Evolutionary conservation across 108 stramenopile genomes (phyloP), one percentile per base, ranked within the genome.

Genomic region (Chaetoceros muelleri): DNA sequence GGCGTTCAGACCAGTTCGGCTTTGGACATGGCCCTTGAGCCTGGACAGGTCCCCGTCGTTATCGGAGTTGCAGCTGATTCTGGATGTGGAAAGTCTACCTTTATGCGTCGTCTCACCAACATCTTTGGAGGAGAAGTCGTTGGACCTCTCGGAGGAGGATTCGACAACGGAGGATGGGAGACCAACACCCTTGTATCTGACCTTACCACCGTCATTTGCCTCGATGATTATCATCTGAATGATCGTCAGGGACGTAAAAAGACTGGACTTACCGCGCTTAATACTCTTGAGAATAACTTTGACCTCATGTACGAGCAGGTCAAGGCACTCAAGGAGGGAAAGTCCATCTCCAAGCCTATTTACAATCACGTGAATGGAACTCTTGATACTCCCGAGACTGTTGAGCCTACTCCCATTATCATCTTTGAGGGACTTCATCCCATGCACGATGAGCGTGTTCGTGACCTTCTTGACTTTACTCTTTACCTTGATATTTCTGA

Each of bases 281-380:
- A 97, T 72, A 81, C 87, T 23, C 73, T 71, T 50, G 96, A 97
- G 74, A 92, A 97, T 71, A 93, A 90, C 79, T 97, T 97, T 65
- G 96, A 97, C 78, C 89, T 95, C 70, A 97, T 97, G 96, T 93
- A 69, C 77, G 94, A 97, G 73, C 94, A 95, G 60, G 78, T 97
- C 64, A 76, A 75, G 61, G 94, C 85, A 26, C 85, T 97, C 69
- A 97, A 97, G 87, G 75, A 80, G 31, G 96, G 96, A 66, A 79
- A 95, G 72, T 74, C 87, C 30, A 61, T 97, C 60, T 65, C 67
- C 60, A 97, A 97, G 90, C 96, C 96, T 72, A 97, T 97, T 64
- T 97, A 97, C 93, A 97, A 97, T 80, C 96, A 97, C 85, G 96
- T 95, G 53, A 97, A 97, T 76, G 96, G 96, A 63, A 97, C 96